Base-by-base conservation (phyloP, 2,329 filamentous ascomycete genomes). In the Colletotrichum theobromicola region DNA sequence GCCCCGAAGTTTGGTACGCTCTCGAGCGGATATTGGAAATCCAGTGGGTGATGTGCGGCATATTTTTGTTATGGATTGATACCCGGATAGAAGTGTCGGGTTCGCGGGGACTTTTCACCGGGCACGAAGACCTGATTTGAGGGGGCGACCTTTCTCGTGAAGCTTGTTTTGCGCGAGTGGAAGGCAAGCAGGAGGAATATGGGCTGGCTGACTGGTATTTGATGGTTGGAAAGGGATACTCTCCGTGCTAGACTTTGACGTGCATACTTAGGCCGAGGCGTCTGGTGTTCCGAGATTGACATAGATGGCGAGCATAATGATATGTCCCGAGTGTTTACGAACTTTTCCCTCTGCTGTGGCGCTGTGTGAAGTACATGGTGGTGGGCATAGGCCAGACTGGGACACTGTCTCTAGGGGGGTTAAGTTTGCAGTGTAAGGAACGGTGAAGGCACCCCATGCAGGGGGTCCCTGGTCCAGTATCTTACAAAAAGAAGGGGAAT, bases 281-380 rank as follows among this genome's bases (percentile, higher is more conserved):
- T 72, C 50, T 60, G 72, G 72, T 75, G 72, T 75, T 75, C 42
- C 62, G 62, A 75, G 72, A 75, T 34, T 75, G 72, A 72, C 57
- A 75, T 75, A 72, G 72, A 75, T 67, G 69, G 72, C 72, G 62
- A 72, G 72, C 68, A 75, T 75, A 75, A 75, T 75, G 72, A 72
- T 18, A 67, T 50, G 68, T 71, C 57, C 70, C 24, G 66, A 66
- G 37, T 74, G 30, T 26, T 69, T n/a, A 58, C 37, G 18, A 57
- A 9, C 12, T 34, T 13, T 34, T 16, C n/a, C 10, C 12, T 15
- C 7, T n/a, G 55, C 16, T 30, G 53, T 50, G 46, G n/a, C n/a
- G n/a, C n/a, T n/a, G n/a, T n/a, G n/a, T n/a, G n/a, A n/a, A n/a
- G n/a, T n/a, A n/a, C n/a, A n/a, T n/a, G n/a, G n/a, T n/a, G n/a